These are phyloP conservation scores for Aschersonia sp. DNA, from an alignment of 2,329 filamentous ascomycete genomes.

Conservation along the genomic window DNA sequence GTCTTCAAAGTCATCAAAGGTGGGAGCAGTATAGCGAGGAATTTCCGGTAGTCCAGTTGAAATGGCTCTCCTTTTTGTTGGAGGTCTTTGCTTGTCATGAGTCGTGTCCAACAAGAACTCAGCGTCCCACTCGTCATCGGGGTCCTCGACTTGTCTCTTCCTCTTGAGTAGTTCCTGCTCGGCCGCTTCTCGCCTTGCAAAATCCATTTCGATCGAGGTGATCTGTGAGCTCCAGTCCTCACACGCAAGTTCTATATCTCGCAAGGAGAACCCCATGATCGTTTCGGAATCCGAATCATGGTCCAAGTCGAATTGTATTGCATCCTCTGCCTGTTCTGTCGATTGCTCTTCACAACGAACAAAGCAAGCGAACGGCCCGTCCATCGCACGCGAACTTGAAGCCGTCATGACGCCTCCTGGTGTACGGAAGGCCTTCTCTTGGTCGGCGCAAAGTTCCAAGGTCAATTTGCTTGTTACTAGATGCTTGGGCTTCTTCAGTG, in stretches of 20 bases:
- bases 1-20: slow-evolving; percentile 68
- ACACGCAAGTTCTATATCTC: slow-evolving; percentile 74
- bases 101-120: slow-evolving; percentile 40
- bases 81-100: slow-evolving; percentile 29
- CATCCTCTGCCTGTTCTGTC: slow-evolving; percentile 17
- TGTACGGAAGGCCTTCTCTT: slow-evolving; percentile 76
- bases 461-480: slow-evolving; percentile 78
- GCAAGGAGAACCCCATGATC: slow-evolving; percentile 60
- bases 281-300: slow-evolving; percentile 45
- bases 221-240: slow-evolving; percentile 68
- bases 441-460: slow-evolving; percentile 72
- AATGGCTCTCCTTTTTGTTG: slow-evolving; percentile 55
- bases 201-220: slow-evolving; percentile 27
- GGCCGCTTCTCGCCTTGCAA: slow-evolving; percentile 15
- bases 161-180: slow-evolving; percentile 16
- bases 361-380: slow-evolving; percentile 32
- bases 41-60: slow-evolving; percentile 45
- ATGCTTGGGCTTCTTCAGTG: slow-evolving; percentile 64
- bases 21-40: slow-evolving; percentile 47
- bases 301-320: slow-evolving; percentile 30
- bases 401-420: slow-evolving; percentile 42
- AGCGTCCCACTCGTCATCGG: slow-evolving; percentile 48
- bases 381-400: slow-evolving; percentile 37
- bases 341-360: slow-evolving; percentile 29
- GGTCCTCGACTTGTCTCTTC: slow-evolving; percentile 18